Evolutionary conservation across 139 green algal genomes (phyloP).

Genomic region (Tetratostichococcus sp.): DNA sequence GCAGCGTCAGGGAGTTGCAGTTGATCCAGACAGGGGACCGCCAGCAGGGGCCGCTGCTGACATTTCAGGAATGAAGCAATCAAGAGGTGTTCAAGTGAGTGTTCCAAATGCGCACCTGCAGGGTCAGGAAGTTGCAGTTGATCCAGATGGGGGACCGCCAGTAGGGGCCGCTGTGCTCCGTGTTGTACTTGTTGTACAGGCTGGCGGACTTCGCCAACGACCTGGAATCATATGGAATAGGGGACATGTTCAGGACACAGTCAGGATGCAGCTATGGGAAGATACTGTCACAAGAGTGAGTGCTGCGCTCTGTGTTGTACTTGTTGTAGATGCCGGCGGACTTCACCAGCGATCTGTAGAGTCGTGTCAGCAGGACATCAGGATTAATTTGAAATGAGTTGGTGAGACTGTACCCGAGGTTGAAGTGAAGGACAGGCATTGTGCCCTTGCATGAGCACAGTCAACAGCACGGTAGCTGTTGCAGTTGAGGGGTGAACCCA

Average conservation of each 20-base stretch:
- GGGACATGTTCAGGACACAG: too few species aligned
- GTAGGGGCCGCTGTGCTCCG: slow-evolving; percentile 87
- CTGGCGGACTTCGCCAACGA: slow-evolving; percentile 38
- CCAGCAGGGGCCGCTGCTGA: too few species aligned
- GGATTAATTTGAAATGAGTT: too few species aligned
- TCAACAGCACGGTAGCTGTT: too few species aligned
- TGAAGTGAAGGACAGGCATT: too few species aligned
- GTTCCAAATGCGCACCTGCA: slow-evolving; percentile 37
- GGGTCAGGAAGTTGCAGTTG: slow-evolving; percentile 91
- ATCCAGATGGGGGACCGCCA: slow-evolving; percentile 91
- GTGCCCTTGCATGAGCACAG: too few species aligned
- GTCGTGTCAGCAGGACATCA: background rate
- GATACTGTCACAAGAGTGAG: background rate
- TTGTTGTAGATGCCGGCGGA: background rate
- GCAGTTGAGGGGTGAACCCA: too few species aligned
- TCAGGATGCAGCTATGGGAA: too few species aligned
- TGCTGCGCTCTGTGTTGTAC: slow-evolving; percentile 1
- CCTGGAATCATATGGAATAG: background rate
- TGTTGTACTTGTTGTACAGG: slow-evolving; percentile 83
- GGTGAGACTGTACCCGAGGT: too few species aligned
- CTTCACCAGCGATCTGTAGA: background rate
- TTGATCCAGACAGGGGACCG: background rate
- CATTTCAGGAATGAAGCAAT: too few species aligned
- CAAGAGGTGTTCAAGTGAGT: too few species aligned
- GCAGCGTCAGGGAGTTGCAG: background rate